phyloP scores from a whole-genome alignment of 306 rosid species.

The Cucurbita ficifolia region DNA sequence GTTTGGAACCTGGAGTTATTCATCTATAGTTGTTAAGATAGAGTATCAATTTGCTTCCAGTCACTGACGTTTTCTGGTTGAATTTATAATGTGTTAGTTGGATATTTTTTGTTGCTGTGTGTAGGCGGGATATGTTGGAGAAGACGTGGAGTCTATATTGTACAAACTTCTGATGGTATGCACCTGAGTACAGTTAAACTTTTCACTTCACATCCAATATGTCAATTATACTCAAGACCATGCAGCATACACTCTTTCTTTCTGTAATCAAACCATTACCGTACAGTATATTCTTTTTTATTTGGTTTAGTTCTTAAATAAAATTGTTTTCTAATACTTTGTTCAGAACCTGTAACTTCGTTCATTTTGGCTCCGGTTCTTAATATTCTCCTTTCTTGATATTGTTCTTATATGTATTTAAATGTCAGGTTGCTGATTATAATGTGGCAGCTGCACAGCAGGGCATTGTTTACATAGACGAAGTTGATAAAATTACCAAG shows the following conservation, averaged over 20 bases:
- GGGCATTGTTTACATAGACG: slow-evolving; percentile 96
- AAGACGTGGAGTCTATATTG: slow-evolving; percentile 92
- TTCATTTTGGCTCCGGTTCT: not conserved
- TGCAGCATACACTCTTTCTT: not conserved
- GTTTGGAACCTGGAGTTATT: not conserved
- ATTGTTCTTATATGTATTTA: not conserved
- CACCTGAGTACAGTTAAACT: not conserved
- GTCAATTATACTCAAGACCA: not conserved
- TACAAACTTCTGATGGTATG: slow-evolving; percentile 83
- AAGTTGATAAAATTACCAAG: slow-evolving; percentile 96
- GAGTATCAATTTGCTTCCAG: not conserved
- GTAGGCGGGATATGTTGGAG: slow-evolving; percentile 99
- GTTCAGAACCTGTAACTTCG: not conserved
- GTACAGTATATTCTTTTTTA: not conserved
- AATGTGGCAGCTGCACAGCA: slow-evolving; percentile 92
- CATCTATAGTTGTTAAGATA: not conserved
- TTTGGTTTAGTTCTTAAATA: not conserved
- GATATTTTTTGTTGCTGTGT: not conserved
- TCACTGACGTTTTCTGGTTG: not conserved
- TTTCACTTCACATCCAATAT: not conserved
- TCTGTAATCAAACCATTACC: not conserved
- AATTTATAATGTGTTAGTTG: not conserved
- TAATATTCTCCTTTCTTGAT: not conserved
- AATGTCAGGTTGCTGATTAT: slow-evolving; percentile 77
- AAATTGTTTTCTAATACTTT: not conserved